Conservation (phyloP, 192 early-diverging fungal species). For the Jimgerdemannia flammicorona region DNA sequence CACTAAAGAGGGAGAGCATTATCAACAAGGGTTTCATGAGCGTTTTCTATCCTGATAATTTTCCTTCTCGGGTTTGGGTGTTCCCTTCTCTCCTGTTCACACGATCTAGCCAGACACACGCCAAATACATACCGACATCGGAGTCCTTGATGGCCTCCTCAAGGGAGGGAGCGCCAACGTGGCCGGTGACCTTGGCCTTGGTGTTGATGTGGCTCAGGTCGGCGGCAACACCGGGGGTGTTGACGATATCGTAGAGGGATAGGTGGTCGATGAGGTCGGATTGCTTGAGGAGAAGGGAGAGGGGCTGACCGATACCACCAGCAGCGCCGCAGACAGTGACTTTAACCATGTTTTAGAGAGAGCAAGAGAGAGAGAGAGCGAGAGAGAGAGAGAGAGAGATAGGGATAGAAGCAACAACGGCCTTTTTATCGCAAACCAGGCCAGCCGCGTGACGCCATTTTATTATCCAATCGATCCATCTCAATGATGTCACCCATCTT, state of each 20-base stretch:
- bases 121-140: conserved; percentile 31
- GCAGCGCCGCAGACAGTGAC: conserved; percentile 69
- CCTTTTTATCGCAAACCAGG: no score
- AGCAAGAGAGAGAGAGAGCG: neutral
- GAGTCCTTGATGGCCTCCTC: conserved; percentile 63
- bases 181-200: conserved; percentile 66
- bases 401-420: neutral
- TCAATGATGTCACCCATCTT: no score
- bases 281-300: conserved; percentile 91
- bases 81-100: neutral
- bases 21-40: conserved; percentile 29
- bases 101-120: no score
- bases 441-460: no score
- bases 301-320: conserved; percentile 96
- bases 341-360: conserved; percentile 40
- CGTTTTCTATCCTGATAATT: neutral
- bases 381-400: neutral
- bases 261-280: conserved; percentile 83
- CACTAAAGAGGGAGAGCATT: conserved; percentile 38
- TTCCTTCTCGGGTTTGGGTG: neutral
- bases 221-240: conserved; percentile 94
- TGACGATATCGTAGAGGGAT: conserved; percentile 95
- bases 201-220: conserved; percentile 93
- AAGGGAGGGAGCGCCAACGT: conserved; percentile 63
- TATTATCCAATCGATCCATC: no score